Conservation (phyloP, 169 alveolate species). For the Plasmodium berghei region DNA sequence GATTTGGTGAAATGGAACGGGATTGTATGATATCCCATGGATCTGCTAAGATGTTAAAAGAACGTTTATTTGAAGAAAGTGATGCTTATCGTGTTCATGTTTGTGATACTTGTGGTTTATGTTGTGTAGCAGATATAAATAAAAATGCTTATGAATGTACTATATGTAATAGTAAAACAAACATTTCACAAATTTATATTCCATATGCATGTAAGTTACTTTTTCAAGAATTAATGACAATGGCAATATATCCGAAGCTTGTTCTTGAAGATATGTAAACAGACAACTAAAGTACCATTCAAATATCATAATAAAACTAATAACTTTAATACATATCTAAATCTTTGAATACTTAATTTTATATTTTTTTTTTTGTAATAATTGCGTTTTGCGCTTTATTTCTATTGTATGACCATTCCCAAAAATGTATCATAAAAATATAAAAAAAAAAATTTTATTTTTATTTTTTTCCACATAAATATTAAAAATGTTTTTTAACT, state of each 20-base stretch:
- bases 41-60: constrained; percentile 99
- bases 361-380: no score
- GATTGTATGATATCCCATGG: constrained; percentile 99
- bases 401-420: no score
- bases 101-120: constrained; percentile 97
- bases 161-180: constrained; percentile 92
- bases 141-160: constrained; percentile 93
- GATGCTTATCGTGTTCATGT: constrained; percentile 99
- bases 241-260: constrained; percentile 98
- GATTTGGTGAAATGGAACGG: constrained; percentile 99
- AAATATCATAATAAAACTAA: no score
- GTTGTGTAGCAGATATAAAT: constrained; percentile 95
- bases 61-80: constrained; percentile 98
- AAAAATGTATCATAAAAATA: no score
- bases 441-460: no score
- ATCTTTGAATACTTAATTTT: no score
- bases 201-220: constrained; percentile 99
- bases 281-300: no score
- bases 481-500: no score
- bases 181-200: constrained; percentile 94
- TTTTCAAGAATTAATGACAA: constrained; percentile 98
- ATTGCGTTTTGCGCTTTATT: no score
- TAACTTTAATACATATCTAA: no score
- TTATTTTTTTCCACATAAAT: no score
- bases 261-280: constrained; percentile 59